Evolutionary conservation across 805 yeast genomes (phyloP).

Genomic region (Candida pini): DNA sequence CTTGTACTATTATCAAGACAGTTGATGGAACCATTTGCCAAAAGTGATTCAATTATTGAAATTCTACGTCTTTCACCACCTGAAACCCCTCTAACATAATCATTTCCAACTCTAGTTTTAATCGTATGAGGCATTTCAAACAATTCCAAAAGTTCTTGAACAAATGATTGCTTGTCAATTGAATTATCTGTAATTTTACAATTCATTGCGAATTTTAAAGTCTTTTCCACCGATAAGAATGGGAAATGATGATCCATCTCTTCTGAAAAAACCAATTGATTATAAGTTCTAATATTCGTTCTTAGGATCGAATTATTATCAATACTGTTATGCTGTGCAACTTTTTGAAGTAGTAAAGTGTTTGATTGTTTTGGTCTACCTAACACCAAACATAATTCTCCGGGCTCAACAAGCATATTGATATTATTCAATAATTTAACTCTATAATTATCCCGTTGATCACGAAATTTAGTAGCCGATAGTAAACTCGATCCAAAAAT

Average conservation of each 20-base stretch:
- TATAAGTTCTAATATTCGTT: not conserved
- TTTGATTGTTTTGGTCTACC: slow-evolving; percentile 76
- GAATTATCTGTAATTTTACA: not conserved
- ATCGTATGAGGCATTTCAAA: slow-evolving; percentile 59
- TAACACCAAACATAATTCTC: slow-evolving; percentile 58
- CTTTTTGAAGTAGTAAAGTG: slow-evolving; percentile 52
- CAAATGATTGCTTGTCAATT: slow-evolving; percentile 21
- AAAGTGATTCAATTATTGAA: slow-evolving; percentile 71
- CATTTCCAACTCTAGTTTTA: slow-evolving; percentile 41
- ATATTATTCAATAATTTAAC: slow-evolving; percentile 28
- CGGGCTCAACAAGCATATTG: slow-evolving; percentile 36
- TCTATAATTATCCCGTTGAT: not conserved
- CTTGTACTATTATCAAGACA: slow-evolving; percentile 83
- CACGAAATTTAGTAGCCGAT: not conserved
- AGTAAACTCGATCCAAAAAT: not conserved
- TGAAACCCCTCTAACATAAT: slow-evolving; percentile 56
- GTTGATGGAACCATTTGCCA: slow-evolving; percentile 56
- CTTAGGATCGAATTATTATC: not conserved
- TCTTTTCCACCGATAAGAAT: not conserved
- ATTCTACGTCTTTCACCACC: slow-evolving; percentile 88
- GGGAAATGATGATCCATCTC: slow-evolving; percentile 1
- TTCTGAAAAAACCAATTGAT: slow-evolving; percentile 1
- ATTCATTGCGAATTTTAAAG: not conserved
- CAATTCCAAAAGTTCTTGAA: slow-evolving; percentile 17
- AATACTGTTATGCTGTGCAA: slow-evolving; percentile 28